Evolutionary conservation across 2,329 filamentous ascomycete species (phyloP), one percentile per base, ranked within the genome.

Genomic region (Sphaerostilbella broomeana): DNA sequence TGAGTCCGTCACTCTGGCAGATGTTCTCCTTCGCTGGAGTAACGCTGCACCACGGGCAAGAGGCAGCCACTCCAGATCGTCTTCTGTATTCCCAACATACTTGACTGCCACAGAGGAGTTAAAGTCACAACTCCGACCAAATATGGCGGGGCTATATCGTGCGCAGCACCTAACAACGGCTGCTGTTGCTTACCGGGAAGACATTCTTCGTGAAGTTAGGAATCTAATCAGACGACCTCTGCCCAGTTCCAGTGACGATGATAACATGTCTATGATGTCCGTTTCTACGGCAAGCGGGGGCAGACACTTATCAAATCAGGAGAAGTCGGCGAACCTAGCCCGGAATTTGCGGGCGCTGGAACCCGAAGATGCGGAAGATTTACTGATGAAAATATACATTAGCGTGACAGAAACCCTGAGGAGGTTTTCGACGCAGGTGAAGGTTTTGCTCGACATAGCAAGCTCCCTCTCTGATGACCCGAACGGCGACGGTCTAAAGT

Each of bases 221-320:
- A 80, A 77, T 22, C 69, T 97, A 34, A 90, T 98, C 35, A 77
- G 88, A 38, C 78, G 80, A 42, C 84, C 90, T 17, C 70, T 98
- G 26, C 92, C 92, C 1, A 95, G 88, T 55, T 94, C 90, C 9
- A 92, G 79, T 51, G 92, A 98, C 44, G 90, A 97, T 50, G 92
- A 98, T 56, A 86, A 83, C 45, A 86, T 92, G 57, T 94, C 88
- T 1, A 83, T 90, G 67, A 81, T 90, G 63, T 89, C 89, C 2
- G 74, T 81, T 1, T 94, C 89, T 3, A 95, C 90, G 1, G 68
- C 78, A 38, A 75, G 76, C 45, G 77, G 78, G 28, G 81, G 81
- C 19, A 76, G 76, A 43, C 76, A 80, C 47, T 66, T 81, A 28
- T 84, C 78, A 13, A 84, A 87, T 51, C 86, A 94, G 54, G 89